phyloP scores from a whole-genome alignment of 1,284 basidiomycete species.

The Marasmius oreades region DNA sequence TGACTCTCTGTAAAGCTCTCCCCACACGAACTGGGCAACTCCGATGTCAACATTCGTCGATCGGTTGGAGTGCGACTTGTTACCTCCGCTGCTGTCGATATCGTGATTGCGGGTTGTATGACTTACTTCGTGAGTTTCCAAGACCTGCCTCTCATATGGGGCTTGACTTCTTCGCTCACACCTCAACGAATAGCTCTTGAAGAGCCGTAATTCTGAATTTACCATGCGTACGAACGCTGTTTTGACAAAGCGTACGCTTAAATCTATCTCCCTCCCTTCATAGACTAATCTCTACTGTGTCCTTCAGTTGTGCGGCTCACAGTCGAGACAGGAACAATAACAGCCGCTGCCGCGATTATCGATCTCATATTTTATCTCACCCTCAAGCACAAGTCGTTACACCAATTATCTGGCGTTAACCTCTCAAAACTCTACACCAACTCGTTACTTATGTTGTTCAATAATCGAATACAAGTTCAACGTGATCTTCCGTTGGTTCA shows the following conservation, averaged over 20 bases:
- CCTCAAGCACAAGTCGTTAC: background rate
- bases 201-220: background rate
- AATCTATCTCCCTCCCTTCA: background rate
- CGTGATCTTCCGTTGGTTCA: too few relatives aligned
- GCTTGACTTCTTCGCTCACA: background rate
- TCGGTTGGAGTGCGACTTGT: conserved; percentile 14
- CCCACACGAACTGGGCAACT: background rate
- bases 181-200: background rate
- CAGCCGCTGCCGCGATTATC: background rate
- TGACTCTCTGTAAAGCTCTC: background rate
- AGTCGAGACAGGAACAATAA: conserved; percentile 2
- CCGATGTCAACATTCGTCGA: background rate
- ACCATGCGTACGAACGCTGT: background rate
- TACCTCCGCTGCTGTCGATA: conserved; percentile 19
- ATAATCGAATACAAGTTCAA: background rate
- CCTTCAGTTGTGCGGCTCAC: background rate
- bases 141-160: background rate
- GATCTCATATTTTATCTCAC: background rate
- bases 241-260: background rate
- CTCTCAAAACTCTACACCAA: background rate
- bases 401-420: background rate
- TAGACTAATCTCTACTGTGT: background rate
- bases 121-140: conserved; percentile 18
- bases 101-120: conserved; percentile 21
- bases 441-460: conserved; percentile 1